Evolutionary conservation across 139 green algal genomes (phyloP).

Genomic region (Chlorella sorokiniana): DNA sequence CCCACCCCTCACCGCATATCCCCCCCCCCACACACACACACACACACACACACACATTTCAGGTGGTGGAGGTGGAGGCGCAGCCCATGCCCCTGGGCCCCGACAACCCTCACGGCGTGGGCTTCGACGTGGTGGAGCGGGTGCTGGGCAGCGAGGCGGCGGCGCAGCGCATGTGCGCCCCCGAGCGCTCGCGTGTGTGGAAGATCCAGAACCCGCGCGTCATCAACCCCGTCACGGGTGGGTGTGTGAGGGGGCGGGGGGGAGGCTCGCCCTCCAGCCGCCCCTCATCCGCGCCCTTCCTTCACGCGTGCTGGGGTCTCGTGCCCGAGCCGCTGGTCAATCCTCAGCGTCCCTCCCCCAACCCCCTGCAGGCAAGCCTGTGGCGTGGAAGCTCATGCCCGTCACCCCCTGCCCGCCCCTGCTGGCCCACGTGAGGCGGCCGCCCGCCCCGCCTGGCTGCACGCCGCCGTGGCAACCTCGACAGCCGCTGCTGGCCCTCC

Average conservation of each 20-base stretch:
- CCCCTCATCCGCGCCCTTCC: too few relatives aligned
- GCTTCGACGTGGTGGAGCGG: constrained; percentile 71
- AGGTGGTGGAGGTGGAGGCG: constrained; percentile 67
- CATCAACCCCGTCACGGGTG: constrained; percentile 36
- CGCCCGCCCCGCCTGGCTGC: background rate
- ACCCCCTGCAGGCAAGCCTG: too few relatives aligned
- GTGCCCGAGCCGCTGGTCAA: too few relatives aligned
- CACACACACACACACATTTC: constrained; percentile 9
- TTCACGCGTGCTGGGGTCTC: too few relatives aligned
- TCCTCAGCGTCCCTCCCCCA: too few relatives aligned
- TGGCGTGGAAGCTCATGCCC: constrained; percentile 80
- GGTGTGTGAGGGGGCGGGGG: too few relatives aligned
- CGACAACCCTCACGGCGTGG: constrained; percentile 77
- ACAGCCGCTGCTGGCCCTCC: constrained; percentile 18
- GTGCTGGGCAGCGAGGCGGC: constrained; percentile 64
- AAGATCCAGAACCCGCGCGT: constrained; percentile 68
- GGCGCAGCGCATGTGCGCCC: constrained; percentile 53
- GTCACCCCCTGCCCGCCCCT: constrained; percentile 43
- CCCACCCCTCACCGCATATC: background rate
- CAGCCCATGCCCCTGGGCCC: constrained; percentile 63
- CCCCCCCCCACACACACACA: background rate
- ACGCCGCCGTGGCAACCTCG: background rate
- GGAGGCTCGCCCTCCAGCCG: too few relatives aligned
- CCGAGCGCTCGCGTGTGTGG: constrained; percentile 59
- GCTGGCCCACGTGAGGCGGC: constrained; percentile 38